Percentiles rank a stretch among this genome's conserved stretches.
Evolutionary conservation across 768 basidiomycete species (phyloP).

Genomic region (Mycena rosella): DNA sequence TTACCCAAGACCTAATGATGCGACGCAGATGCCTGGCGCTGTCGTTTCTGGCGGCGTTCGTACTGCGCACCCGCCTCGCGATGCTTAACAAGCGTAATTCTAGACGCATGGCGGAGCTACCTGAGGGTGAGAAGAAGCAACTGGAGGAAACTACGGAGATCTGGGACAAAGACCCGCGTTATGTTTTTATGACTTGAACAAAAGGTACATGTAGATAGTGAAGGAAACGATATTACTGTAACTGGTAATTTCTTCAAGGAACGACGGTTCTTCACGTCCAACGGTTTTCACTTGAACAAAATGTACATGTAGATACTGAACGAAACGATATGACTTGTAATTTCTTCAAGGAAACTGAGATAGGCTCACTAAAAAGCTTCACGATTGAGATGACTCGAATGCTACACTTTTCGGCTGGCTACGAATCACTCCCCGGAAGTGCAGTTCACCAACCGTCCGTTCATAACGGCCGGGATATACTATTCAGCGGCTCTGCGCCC

Average conservation of each 20-base stretch:
- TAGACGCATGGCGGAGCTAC: slow-evolving; percentile 42
- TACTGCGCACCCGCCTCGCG: slow-evolving; percentile 59
- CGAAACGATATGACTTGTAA: no score
- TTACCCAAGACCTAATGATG: not conserved
- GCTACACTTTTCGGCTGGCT: not conserved
- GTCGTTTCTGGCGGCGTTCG: slow-evolving; percentile 57
- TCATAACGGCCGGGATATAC: not conserved
- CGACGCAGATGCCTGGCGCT: slow-evolving; percentile 58
- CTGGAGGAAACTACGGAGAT: slow-evolving; percentile 50
- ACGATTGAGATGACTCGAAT: no score
- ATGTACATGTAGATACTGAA: no score
- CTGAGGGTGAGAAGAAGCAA: slow-evolving; percentile 47
- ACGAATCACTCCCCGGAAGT: not conserved
- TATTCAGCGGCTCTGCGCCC: no score
- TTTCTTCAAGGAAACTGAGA: no score
- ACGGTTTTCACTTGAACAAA: no score
- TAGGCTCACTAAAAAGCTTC: no score
- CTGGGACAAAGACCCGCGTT: slow-evolving; percentile 65
- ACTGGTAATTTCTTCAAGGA: no score
- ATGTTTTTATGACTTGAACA: slow-evolving; percentile 63
- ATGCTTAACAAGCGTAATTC: slow-evolving; percentile 57
- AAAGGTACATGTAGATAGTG: not conserved
- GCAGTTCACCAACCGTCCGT: not conserved
- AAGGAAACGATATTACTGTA: no score
- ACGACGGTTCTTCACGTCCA: no score